Conservation (phyloP, 306 rosid genomes). For the Gastrolobium villosum region DNA sequence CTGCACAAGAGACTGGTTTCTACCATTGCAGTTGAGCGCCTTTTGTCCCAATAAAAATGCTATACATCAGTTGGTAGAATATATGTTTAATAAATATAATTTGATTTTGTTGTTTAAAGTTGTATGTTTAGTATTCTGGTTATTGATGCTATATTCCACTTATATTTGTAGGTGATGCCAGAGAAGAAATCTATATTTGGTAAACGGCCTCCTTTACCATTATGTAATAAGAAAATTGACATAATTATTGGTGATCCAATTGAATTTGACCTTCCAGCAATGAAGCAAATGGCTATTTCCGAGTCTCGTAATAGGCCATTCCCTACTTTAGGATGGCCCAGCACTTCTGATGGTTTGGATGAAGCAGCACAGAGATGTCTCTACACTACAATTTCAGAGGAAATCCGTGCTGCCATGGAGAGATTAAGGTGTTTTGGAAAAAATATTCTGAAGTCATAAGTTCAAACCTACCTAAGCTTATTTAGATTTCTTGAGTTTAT, state of each 20-base stretch:
- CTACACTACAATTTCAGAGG: constrained; percentile 71
- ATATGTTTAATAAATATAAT: constrained; percentile 10
- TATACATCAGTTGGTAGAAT: neutral
- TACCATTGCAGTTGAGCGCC: neutral
- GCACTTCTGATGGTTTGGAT: constrained; percentile 62
- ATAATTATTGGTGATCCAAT: constrained; percentile 87
- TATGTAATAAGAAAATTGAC: constrained; percentile 73
- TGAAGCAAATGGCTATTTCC: constrained; percentile 74
- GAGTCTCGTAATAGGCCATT: constrained; percentile 53
- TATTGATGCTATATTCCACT: constrained; percentile 41
- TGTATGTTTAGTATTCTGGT: too few species aligned
- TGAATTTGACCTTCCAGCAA: constrained; percentile 68
- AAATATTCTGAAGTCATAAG: constrained; percentile 45
- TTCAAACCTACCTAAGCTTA: constrained; percentile 11
- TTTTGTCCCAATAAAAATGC: constrained; percentile 2
- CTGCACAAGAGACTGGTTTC: constrained; percentile 11
- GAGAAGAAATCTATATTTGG: constrained; percentile 75
- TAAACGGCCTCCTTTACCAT: constrained; percentile 83
- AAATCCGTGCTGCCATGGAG: constrained; percentile 78
- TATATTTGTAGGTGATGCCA: constrained; percentile 85
- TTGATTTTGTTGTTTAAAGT: constrained; percentile 24
- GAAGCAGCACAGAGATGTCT: constrained; percentile 85
- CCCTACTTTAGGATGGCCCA: constrained; percentile 75
- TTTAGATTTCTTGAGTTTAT: constrained; percentile 29
- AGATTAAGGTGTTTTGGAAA: constrained; percentile 59